Conservation (phyloP, 805 yeast genomes). For the Candida tammaniensis region DNA sequence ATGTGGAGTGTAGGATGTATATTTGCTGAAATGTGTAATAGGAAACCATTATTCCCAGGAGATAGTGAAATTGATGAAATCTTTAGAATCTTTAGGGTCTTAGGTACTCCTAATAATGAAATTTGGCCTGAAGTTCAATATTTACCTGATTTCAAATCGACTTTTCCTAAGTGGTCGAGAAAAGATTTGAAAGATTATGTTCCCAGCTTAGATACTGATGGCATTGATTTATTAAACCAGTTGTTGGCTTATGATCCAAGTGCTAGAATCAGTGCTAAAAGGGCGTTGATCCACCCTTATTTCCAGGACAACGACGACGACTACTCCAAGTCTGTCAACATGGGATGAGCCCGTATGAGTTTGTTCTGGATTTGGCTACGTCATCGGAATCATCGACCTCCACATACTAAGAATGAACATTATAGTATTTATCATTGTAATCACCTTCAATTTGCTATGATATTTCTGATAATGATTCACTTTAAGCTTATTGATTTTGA, state of each 20-base stretch:
- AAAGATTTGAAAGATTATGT: conserved; percentile 69
- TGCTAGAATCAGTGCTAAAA: conserved; percentile 86
- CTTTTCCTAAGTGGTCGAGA: conserved; percentile 87
- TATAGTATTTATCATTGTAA: not conserved
- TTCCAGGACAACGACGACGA: conserved; percentile 52
- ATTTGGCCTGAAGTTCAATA: conserved; percentile 92
- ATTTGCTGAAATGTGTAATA: conserved; percentile 95
- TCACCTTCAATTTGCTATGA: conserved; percentile 1
- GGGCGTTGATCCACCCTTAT: conserved; percentile 88
- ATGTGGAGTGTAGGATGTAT: conserved; percentile 99
- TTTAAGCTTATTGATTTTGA: conserved; percentile 4
- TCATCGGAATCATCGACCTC: not conserved
- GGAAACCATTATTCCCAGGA: conserved; percentile 95
- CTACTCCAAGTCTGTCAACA: conserved; percentile 36
- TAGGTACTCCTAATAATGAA: conserved; percentile 94
- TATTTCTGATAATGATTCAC: conserved; percentile 1
- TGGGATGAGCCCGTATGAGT: conserved; percentile 29
- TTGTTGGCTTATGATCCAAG: conserved; percentile 91
- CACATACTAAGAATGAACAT: conserved; percentile 1
- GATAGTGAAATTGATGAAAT: conserved; percentile 97
- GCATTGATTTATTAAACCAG: conserved; percentile 76
- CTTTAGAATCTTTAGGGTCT: conserved; percentile 83
- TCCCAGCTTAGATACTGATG: conserved; percentile 78
- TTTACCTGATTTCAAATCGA: conserved; percentile 88
- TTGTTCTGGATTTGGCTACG: not conserved